These are phyloP conservation scores for Penicillium tannophilum DNA, from an alignment of 495 filamentous ascomycete species.

Conservation along the genomic window DNA sequence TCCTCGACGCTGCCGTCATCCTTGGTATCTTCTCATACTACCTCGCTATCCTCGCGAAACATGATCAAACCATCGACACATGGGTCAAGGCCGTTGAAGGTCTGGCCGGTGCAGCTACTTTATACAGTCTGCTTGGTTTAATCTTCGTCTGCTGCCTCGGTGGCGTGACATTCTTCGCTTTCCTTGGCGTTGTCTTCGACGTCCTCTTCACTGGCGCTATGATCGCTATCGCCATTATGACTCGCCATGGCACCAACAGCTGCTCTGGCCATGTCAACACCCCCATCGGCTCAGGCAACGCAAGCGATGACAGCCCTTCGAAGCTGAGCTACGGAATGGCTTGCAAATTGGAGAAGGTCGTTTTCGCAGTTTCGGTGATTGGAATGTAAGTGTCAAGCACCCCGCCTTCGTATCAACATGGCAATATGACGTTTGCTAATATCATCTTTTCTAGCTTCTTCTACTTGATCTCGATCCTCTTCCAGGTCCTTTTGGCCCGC, in stretches of 20 bases:
- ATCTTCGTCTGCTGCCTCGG: conserved; percentile 78
- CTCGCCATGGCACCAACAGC: conserved; percentile 60
- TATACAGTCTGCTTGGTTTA: conserved; percentile 72
- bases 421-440: conserved; percentile 1
- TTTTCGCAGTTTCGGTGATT: conserved; percentile 75
- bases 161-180: conserved; percentile 72
- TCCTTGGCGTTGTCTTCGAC: conserved; percentile 75
- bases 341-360: conserved; percentile 72
- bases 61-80: conserved; percentile 58
- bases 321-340: conserved; percentile 51
- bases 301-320: conserved; percentile 40
- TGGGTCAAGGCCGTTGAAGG: conserved; percentile 79
- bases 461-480: conserved; percentile 64
- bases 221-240: conserved; percentile 75
- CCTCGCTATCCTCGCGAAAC: conserved; percentile 54
- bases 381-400: conserved; percentile 62
- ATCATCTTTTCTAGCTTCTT: conserved; percentile 53
- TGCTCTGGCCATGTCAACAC: conserved; percentile 68
- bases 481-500: conserved; percentile 65
- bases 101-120: conserved; percentile 69
- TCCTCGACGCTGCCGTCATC: conserved; percentile 69
- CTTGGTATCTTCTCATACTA: conserved; percentile 77
- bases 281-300: conserved; percentile 63
- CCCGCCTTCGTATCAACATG: not conserved
- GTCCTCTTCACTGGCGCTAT: conserved; percentile 78